These are phyloP conservation scores for Neurospora sp. DNA, from an alignment of 495 filamentous ascomycete genomes.

Conservation along the genomic window DNA sequence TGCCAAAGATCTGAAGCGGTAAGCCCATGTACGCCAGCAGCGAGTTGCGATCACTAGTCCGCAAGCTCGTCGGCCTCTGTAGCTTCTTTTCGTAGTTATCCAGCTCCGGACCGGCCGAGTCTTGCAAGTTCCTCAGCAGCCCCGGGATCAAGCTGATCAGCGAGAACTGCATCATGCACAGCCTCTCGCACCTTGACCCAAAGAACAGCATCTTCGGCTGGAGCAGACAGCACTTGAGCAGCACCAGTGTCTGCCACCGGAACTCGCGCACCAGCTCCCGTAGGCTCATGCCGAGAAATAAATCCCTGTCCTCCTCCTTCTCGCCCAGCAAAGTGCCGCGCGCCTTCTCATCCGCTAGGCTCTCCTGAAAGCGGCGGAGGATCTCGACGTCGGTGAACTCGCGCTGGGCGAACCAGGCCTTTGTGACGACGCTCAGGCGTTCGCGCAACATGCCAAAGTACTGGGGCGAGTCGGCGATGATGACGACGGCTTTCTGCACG, in stretches of 20 bases:
- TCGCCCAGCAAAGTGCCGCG: slow-evolving; percentile 45
- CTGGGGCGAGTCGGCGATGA: slow-evolving; percentile 82
- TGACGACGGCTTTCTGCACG: slow-evolving; percentile 97
- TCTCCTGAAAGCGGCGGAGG: slow-evolving; percentile 79
- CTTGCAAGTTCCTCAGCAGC: slow-evolving; percentile 72
- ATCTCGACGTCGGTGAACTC: slow-evolving; percentile 51
- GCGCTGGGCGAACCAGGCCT: slow-evolving; percentile 93
- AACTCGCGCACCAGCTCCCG: slow-evolving; percentile 90
- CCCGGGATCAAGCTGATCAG: slow-evolving; percentile 90
- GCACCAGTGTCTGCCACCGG: slow-evolving; percentile 81
- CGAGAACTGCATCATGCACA: slow-evolving; percentile 98
- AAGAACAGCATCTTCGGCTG: slow-evolving; percentile 99
- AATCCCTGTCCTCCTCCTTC: slow-evolving; percentile 65
- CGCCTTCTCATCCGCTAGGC: slow-evolving; percentile 52
- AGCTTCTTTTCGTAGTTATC: slow-evolving; percentile 70
- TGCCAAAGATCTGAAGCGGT: slow-evolving; percentile 90
- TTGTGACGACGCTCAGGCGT: slow-evolving; percentile 77
- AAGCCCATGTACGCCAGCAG: slow-evolving; percentile 89
- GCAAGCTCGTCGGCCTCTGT: slow-evolving; percentile 70
- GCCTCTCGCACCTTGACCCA: slow-evolving; percentile 80
- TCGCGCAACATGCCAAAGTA: slow-evolving; percentile 71
- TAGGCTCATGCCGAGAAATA: slow-evolving; percentile 85
- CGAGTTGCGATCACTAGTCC: slow-evolving; percentile 84
- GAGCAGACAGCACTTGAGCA: slow-evolving; percentile 85
- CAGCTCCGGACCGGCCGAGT: slow-evolving; percentile 85